Conservation (phyloP, 2,329 filamentous ascomycete genomes). For the Colletotrichum sp. region DNA sequence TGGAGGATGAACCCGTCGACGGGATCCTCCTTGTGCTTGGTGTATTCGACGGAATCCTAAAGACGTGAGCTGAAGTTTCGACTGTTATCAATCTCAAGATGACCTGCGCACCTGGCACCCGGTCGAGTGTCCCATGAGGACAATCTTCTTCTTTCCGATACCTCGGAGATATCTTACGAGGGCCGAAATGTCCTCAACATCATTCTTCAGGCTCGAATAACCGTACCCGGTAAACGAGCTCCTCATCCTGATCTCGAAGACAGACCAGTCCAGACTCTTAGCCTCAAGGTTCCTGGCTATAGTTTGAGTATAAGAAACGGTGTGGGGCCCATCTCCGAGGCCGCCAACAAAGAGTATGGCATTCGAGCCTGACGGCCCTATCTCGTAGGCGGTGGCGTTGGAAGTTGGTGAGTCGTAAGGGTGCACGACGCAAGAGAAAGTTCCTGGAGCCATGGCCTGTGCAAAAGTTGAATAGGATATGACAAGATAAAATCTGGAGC, state of each 20-base stretch:
- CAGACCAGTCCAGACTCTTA: conserved; percentile 49
- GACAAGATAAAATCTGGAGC: not conserved
- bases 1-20: conserved; percentile 82
- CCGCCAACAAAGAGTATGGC: conserved; percentile 75
- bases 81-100: not conserved
- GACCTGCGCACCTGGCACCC: conserved; percentile 54
- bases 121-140: conserved; percentile 64
- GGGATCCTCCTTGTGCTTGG: conserved; percentile 47
- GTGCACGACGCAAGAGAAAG: conserved; percentile 45
- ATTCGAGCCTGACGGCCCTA: conserved; percentile 50
- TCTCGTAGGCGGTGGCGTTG: conserved; percentile 52
- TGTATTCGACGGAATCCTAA: conserved; percentile 64
- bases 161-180: conserved; percentile 59
- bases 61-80: not conserved
- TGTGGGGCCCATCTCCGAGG: conserved; percentile 72
- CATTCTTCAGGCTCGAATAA: conserved; percentile 52
- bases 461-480: not conserved
- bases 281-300: conserved; percentile 50
- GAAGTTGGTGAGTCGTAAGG: conserved; percentile 46
- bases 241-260: conserved; percentile 62
- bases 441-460: not conserved
- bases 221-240: conserved; percentile 61
- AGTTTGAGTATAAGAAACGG: conserved; percentile 60
- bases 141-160: conserved; percentile 55
- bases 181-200: conserved; percentile 58